Evolutionary conservation across 495 filamentous ascomycete species (phyloP).

Genomic region (Neurospora sp.): DNA sequence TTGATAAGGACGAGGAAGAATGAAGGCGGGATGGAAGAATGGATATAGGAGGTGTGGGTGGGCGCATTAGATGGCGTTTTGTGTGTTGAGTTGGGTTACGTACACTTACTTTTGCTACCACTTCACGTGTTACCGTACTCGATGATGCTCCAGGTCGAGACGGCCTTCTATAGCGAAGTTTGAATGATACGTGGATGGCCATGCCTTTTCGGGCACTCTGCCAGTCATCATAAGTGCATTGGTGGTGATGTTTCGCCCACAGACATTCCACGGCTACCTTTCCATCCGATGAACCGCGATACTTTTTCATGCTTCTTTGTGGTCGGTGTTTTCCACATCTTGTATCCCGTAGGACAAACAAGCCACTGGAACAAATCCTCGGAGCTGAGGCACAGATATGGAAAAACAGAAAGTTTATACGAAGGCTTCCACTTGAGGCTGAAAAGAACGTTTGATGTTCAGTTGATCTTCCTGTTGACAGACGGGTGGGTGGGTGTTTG

Average conservation of each 20-base stretch:
- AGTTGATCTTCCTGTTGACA: neutral
- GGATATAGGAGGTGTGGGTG: neutral
- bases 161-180: neutral
- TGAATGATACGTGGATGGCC: neutral
- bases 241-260: neutral
- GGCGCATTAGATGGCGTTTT: neutral
- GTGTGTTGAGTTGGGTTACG: neutral
- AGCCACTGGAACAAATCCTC: neutral
- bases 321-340: neutral
- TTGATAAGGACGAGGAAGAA: neutral
- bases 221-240: neutral
- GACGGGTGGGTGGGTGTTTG: neutral
- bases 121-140: neutral
- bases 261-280: neutral
- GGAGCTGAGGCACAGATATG: neutral
- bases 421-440: neutral
- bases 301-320: neutral
- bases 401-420: neutral
- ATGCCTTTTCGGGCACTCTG: neutral
- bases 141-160: neutral
- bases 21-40: neutral
- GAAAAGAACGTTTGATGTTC: neutral
- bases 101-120: neutral
- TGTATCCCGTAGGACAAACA: neutral
- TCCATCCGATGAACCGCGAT: neutral